These are phyloP conservation scores for Biscutella laevigata DNA, from an alignment of 441 rosid species.

Conservation along the genomic window DNA sequence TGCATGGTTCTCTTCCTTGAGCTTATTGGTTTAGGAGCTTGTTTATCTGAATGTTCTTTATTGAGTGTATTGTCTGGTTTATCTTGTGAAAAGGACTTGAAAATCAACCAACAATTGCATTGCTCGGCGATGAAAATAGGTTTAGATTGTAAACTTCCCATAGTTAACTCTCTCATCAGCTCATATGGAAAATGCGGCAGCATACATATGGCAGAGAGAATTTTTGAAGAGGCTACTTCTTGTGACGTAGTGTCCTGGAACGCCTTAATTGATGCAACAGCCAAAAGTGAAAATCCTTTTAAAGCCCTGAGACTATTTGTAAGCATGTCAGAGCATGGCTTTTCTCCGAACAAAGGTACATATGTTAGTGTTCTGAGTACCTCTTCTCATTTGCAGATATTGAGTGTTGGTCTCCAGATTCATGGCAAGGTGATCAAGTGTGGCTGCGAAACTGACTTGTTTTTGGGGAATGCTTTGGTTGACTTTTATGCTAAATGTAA, in stretches of 20 bases:
- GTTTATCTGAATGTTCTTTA: conserved; percentile 48
- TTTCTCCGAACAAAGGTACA: conserved; percentile 45
- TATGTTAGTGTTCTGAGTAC: conserved; percentile 40
- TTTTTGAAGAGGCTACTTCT: conserved; percentile 32
- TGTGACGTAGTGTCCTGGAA: conserved; percentile 71
- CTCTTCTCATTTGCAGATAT: conserved; percentile 31
- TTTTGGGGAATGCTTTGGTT: conserved; percentile 57
- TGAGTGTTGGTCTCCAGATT: conserved; percentile 38
- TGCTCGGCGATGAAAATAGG: conserved; percentile 49
- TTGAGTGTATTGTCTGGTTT: conserved; percentile 52
- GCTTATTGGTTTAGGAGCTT: conserved; percentile 28
- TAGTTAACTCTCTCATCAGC: conserved; percentile 48
- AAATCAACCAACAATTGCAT: conserved; percentile 46
- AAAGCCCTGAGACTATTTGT: conserved; percentile 39
- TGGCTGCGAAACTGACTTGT: conserved; percentile 38
- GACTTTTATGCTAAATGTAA: conserved; percentile 61
- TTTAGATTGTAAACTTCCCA: conserved; percentile 27
- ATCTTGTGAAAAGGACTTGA: conserved; percentile 34
- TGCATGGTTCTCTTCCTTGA: conserved; percentile 41
- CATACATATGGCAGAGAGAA: conserved; percentile 33
- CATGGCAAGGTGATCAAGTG: conserved; percentile 46
- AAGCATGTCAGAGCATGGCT: conserved; percentile 35
- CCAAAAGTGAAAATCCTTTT: conserved; percentile 32
- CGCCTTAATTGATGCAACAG: conserved; percentile 44
- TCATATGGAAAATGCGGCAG: conserved; percentile 48